These are phyloP conservation scores for Solidago caesia DNA, from an alignment of 129 eudicot species.

Conservation along the genomic window DNA sequence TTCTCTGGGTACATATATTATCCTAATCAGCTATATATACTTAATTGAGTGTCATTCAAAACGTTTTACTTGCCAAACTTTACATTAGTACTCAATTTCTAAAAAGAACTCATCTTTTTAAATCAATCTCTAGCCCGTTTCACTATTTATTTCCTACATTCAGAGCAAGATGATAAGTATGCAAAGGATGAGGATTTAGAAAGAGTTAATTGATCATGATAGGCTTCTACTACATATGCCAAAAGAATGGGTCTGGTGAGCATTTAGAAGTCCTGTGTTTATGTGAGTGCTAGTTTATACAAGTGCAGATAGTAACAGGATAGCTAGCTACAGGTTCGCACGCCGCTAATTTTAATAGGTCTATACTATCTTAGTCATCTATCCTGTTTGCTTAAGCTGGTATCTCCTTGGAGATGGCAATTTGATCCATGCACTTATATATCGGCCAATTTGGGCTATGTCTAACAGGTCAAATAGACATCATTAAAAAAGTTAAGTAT, in stretches of 20 bases:
- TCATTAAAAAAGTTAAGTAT: too few species aligned
- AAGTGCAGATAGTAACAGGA: background rate
- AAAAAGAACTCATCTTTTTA: too few species aligned
- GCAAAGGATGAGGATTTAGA: background rate
- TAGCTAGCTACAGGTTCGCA: background rate
- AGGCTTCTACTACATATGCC: too few species aligned
- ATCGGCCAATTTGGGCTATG: too few species aligned
- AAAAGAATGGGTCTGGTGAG: background rate
- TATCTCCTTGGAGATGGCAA: background rate
- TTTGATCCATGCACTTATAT: too few species aligned
- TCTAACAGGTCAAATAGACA: too few species aligned
- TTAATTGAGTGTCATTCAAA: too few species aligned
- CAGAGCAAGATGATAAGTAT: background rate
- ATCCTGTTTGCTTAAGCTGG: background rate
- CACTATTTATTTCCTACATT: background rate
- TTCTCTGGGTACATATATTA: too few species aligned
- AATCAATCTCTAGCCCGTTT: background rate
- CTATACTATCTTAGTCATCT: background rate
- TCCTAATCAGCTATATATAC: too few species aligned
- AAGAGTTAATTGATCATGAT: background rate
- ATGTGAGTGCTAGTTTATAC: background rate
- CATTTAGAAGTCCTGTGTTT: background rate
- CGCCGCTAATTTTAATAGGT: background rate
- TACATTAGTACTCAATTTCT: too few species aligned
- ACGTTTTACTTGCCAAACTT: too few species aligned